Conservation (phyloP, 208 protist genomes). For the Acanthamoeba sp. region DNA sequence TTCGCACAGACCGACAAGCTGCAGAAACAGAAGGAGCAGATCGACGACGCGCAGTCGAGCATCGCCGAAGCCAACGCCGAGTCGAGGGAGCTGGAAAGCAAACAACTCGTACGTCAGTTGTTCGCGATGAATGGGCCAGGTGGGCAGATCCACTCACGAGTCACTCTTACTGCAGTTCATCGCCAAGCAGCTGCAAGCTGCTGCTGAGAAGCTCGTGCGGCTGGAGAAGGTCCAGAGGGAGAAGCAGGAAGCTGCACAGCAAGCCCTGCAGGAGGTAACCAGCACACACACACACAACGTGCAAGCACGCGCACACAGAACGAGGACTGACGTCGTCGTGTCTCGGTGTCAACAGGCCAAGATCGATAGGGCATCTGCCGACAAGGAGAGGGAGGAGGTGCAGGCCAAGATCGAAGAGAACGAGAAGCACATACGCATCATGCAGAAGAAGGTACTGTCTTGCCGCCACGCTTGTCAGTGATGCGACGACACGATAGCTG, state of each 20-base stretch:
- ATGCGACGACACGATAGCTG: neutral
- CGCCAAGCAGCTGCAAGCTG: conserved; percentile 1
- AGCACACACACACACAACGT: neutral
- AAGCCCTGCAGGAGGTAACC: neutral
- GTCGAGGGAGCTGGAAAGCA: neutral
- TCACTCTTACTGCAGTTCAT: conserved; percentile 1
- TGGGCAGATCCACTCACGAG: no score
- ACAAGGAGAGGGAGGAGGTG: conserved; percentile 1
- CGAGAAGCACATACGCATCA: conserved; percentile 11
- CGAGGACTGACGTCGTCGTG: no score
- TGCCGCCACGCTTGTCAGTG: no score
- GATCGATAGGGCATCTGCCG: neutral
- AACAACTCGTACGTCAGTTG: neutral
- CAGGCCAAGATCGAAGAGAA: conserved; percentile 11
- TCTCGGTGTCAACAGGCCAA: neutral
- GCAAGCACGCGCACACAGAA: no score
- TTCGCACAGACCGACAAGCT: neutral
- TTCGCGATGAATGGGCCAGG: no score
- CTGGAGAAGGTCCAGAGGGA: neutral
- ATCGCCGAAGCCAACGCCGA: neutral
- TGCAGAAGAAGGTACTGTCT: neutral
- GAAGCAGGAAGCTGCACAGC: neutral
- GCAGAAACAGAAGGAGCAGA: conserved; percentile 20
- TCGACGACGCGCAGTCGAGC: neutral
- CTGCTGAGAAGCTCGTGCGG: neutral